These are phyloP conservation scores for Hyphodiscus hymeniophilus DNA, from an alignment of 495 filamentous ascomycete species.

Conservation along the genomic window DNA sequence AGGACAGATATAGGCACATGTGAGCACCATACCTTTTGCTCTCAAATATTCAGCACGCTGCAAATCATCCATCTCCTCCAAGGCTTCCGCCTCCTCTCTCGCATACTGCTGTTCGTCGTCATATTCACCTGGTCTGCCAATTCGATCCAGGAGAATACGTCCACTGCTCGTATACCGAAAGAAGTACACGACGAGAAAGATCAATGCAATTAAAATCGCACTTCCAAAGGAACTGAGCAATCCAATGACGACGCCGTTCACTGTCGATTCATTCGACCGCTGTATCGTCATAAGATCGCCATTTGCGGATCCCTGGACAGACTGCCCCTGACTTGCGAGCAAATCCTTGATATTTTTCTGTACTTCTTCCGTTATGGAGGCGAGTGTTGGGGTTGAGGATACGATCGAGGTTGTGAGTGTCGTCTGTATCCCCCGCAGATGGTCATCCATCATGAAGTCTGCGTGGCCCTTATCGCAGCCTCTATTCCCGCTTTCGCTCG, in stretches of 20 bases:
- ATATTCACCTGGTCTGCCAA: constrained; percentile 90
- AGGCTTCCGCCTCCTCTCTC: constrained; percentile 86
- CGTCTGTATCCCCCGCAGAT: constrained; percentile 13
- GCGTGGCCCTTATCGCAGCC: constrained; percentile 4
- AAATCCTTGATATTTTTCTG: constrained; percentile 1
- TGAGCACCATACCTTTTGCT: constrained; percentile 85
- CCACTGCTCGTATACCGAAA: constrained; percentile 85
- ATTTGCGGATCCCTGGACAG: not conserved
- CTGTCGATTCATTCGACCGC: constrained; percentile 21
- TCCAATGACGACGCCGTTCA: constrained; percentile 85
- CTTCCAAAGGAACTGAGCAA: constrained; percentile 95
- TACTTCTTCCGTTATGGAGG: not conserved
- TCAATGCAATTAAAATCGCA: constrained; percentile 68
- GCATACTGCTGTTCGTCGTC: constrained; percentile 93
- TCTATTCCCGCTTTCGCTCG: too few species aligned
- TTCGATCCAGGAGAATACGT: constrained; percentile 86
- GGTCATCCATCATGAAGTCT: constrained; percentile 12
- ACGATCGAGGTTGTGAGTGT: constrained; percentile 13
- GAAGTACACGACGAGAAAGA: constrained; percentile 86
- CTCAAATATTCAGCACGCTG: constrained; percentile 82
- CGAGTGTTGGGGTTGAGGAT: constrained; percentile 1
- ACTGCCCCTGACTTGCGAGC: not conserved
- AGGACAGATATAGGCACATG: constrained; percentile 1
- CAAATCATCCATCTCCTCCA: constrained; percentile 94
- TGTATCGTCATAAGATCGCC: not conserved